Conservation (phyloP, 73 alveolate species). For the Tetrahymena malaccensis region DNA sequence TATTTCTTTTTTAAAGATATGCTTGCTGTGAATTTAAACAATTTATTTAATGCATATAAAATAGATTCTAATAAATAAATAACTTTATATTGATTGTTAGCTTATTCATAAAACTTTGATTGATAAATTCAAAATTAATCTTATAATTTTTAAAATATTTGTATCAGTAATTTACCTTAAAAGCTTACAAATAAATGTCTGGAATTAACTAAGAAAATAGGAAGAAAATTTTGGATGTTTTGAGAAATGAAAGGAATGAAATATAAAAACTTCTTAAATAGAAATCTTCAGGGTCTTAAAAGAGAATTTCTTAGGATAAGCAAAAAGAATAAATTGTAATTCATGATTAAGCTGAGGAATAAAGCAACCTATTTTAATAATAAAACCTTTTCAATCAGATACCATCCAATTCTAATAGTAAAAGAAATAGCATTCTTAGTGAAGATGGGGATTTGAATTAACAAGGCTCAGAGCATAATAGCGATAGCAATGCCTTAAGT, state of each 20-base stretch:
- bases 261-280: too few relatives aligned
- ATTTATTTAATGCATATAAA: too few relatives aligned
- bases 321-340: neutral
- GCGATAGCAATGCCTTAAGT: neutral
- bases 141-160: too few relatives aligned
- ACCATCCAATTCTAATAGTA: neutral
- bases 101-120: neutral
- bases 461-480: neutral
- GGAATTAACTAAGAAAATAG: neutral
- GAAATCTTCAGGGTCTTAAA: neutral
- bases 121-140: neutral
- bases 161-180: neutral
- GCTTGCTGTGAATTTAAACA: neutral
- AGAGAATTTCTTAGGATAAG: neutral
- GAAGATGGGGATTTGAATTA: neutral
- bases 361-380: too few relatives aligned
- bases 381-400: neutral
- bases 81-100: neutral
- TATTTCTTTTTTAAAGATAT: neutral
- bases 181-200: neutral
- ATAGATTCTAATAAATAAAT: neutral
- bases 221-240: neutral
- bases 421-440: neutral
- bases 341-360: neutral
- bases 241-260: neutral